Conservation (phyloP, 345 rosid species). For the Leavenworthia alabamica region DNA sequence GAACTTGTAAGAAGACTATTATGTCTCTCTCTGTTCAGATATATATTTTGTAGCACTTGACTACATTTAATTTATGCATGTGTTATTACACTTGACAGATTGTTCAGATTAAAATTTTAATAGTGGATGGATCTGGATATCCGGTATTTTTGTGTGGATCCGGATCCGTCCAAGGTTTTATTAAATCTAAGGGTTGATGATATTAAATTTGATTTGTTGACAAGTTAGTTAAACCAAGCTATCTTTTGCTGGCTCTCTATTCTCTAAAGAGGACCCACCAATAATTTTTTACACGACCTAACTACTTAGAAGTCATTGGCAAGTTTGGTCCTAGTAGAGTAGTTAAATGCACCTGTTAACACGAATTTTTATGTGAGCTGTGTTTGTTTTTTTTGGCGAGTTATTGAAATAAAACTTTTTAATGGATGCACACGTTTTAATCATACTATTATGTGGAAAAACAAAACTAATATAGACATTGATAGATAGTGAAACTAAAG, state of each 20-base stretch:
- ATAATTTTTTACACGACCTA: background rate
- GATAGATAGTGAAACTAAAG: background rate
- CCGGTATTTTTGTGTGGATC: too few relatives aligned
- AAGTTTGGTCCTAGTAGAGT: background rate
- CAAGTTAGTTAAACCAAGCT: conserved; percentile 22
- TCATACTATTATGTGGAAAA: too few relatives aligned
- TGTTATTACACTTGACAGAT: background rate
- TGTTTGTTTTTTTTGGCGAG: background rate
- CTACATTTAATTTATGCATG: conserved; percentile 21
- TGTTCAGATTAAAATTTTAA: background rate
- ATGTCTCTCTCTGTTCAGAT: conserved; percentile 2
- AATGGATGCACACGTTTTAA: too few relatives aligned
- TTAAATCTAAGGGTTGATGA: conserved; percentile 15
- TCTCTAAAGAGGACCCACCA: conserved; percentile 1
- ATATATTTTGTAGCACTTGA: conserved; percentile 16
- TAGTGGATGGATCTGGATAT: too few relatives aligned
- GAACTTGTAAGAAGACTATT: background rate
- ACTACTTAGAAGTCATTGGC: conserved; percentile 5
- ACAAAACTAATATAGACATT: too few relatives aligned
- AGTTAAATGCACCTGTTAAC: background rate
- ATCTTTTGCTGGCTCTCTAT: background rate
- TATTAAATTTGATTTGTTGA: conserved; percentile 30
- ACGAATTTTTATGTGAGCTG: background rate
- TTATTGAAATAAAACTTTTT: too few relatives aligned
- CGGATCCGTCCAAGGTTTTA: conserved; percentile 29